Conservation (phyloP, 148 eudicot species). For the Amaranthus hypochondriacus region DNA sequence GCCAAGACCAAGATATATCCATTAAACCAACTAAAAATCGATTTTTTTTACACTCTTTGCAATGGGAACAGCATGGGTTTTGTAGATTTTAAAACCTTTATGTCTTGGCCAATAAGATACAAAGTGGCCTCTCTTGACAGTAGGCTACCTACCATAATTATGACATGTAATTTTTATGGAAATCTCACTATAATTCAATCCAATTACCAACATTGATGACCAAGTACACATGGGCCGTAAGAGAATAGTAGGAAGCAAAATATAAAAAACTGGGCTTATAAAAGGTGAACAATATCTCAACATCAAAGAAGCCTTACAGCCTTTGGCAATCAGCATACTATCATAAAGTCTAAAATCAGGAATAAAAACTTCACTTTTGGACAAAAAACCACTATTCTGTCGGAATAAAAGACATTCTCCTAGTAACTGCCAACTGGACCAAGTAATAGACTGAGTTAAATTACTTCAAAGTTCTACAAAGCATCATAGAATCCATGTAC, state of each 20-base stretch:
- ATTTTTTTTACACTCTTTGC: too few relatives aligned
- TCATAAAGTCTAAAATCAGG: background rate
- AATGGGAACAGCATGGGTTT: too few relatives aligned
- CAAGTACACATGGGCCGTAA: too few relatives aligned
- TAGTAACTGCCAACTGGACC: background rate
- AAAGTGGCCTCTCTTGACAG: too few relatives aligned
- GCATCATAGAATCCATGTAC: background rate
- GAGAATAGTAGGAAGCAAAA: background rate
- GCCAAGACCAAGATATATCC: too few relatives aligned
- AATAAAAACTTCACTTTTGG: background rate
- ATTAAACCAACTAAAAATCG: too few relatives aligned
- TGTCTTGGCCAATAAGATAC: too few relatives aligned
- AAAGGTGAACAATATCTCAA: background rate
- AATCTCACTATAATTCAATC: too few relatives aligned
- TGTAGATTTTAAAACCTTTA: too few relatives aligned
- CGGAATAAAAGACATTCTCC: background rate
- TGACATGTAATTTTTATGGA: too few relatives aligned
- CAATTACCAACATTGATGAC: too few relatives aligned
- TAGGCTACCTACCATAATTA: too few relatives aligned
- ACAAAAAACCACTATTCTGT: background rate
- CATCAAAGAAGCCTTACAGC: background rate
- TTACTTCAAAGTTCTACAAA: background rate
- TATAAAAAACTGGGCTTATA: background rate
- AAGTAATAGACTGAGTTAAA: background rate
- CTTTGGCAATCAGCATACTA: background rate